These are phyloP conservation scores for Quillaja saponaria DNA, from an alignment of 306 rosid species.

Conservation along the genomic window DNA sequence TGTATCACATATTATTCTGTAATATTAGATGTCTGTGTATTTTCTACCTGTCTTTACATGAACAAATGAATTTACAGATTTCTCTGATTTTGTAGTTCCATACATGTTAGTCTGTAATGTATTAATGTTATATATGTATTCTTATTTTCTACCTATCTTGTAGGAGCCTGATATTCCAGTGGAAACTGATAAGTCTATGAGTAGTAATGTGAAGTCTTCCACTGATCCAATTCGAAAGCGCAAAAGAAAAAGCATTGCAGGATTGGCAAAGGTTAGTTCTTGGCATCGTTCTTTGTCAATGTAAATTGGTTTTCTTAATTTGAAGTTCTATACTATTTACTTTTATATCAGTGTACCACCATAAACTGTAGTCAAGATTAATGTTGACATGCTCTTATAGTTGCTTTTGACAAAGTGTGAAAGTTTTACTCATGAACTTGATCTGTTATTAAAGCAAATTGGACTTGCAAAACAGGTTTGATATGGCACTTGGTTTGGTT, in stretches of 20 bases:
- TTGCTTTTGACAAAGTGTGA: no score
- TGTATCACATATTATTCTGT: no score
- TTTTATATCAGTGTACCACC: background rate
- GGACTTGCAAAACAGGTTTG: no score
- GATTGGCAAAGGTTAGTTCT: constrained; percentile 67
- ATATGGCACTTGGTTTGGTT: no score
- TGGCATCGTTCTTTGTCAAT: background rate
- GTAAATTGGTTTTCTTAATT: background rate
- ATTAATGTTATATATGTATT: constrained; percentile 12
- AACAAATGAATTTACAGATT: background rate
- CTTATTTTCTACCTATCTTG: constrained; percentile 38
- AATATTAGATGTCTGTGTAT: no score
- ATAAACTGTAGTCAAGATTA: no score
- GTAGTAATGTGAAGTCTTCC: constrained; percentile 49
- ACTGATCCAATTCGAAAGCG: constrained; percentile 50
- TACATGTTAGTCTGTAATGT: background rate
- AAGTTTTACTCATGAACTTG: no score
- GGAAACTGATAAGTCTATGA: constrained; percentile 45
- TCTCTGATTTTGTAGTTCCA: background rate
- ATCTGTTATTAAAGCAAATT: no score
- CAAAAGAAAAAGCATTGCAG: constrained; percentile 67
- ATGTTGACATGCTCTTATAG: no score
- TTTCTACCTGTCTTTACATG: no score
- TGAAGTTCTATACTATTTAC: background rate
- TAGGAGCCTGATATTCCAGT: constrained; percentile 51